Conservation (phyloP, 805 yeast species). For the Nakazawaea molendinolei region DNA sequence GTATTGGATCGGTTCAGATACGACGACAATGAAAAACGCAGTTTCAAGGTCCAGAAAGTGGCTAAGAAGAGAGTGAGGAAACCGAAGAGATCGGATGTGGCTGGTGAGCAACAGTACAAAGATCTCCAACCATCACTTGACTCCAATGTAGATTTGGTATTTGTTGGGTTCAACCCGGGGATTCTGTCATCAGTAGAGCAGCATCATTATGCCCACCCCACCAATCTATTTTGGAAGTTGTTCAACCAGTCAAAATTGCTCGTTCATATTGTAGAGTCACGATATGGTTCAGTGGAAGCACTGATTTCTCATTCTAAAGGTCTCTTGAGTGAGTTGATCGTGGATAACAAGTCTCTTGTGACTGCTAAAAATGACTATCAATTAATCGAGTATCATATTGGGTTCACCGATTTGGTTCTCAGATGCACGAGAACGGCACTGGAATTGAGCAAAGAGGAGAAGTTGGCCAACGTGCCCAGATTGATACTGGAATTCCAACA, state of each 20-base stretch:
- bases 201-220: slow-evolving; percentile 67
- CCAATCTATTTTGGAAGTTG: slow-evolving; percentile 64
- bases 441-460: slow-evolving; percentile 47
- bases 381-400: slow-evolving; percentile 40
- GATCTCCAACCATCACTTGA: slow-evolving; percentile 17
- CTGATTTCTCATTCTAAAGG: no score
- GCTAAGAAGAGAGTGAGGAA: no score
- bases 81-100: no score
- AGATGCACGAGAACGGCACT: slow-evolving; percentile 55
- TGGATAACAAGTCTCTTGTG: no score
- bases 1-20: no score
- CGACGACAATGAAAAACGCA: no score
- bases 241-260: slow-evolving; percentile 46
- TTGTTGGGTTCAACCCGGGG: slow-evolving; percentile 74
- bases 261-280: no score
- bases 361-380: slow-evolving; percentile 18
- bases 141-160: slow-evolving; percentile 34
- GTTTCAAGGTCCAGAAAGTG: no score
- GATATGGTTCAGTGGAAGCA: no score
- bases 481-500: slow-evolving; percentile 37
- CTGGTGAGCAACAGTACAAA: no score
- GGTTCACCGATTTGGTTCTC: slow-evolving; percentile 65
- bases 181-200: slow-evolving; percentile 51
- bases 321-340: no score
- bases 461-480: slow-evolving; percentile 46